Evolutionary conservation across 768 basidiomycete species (phyloP).

Genomic region (Candolleomyces aberdarensis): DNA sequence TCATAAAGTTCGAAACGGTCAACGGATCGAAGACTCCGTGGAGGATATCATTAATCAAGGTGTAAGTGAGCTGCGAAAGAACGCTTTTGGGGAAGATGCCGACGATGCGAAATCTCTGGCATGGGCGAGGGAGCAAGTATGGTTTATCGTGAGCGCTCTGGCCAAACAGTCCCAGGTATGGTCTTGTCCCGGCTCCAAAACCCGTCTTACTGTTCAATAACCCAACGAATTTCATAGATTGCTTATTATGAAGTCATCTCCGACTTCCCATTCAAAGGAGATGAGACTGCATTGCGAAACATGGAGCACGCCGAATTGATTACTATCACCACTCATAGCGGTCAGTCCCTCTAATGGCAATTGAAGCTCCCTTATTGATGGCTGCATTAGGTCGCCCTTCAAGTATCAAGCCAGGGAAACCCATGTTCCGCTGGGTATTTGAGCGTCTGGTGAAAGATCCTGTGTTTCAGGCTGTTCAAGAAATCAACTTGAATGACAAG

Average conservation of each 20-base stretch:
- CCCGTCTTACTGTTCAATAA: not conserved
- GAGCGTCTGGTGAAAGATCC: constrained; percentile 74
- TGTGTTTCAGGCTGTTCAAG: constrained; percentile 77
- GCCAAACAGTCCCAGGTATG: constrained; percentile 62
- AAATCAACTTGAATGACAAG: constrained; percentile 76
- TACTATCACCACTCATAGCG: constrained; percentile 71
- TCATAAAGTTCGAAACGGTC: constrained; percentile 78
- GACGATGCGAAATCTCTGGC: constrained; percentile 81
- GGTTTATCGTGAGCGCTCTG: constrained; percentile 75
- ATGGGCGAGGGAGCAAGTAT: constrained; percentile 88
- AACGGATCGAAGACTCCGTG: constrained; percentile 73
- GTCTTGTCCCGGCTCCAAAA: constrained; percentile 14
- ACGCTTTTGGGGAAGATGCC: constrained; percentile 87
- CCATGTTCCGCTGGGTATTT: constrained; percentile 85
- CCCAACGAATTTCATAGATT: constrained; percentile 41
- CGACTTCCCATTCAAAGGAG: constrained; percentile 90
- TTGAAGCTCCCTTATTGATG: not conserved
- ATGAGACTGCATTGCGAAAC: constrained; percentile 72
- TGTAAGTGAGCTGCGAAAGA: constrained; percentile 83
- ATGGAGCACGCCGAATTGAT: constrained; percentile 93
- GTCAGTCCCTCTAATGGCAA: constrained; percentile 29
- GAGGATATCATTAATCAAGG: constrained; percentile 85
- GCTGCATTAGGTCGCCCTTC: constrained; percentile 67
- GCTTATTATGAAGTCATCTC: constrained; percentile 80
- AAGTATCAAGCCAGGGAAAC: constrained; percentile 84